These are phyloP conservation scores for Lithohypha guttulata DNA, from an alignment of 2,329 filamentous ascomycete genomes.

Conservation along the genomic window DNA sequence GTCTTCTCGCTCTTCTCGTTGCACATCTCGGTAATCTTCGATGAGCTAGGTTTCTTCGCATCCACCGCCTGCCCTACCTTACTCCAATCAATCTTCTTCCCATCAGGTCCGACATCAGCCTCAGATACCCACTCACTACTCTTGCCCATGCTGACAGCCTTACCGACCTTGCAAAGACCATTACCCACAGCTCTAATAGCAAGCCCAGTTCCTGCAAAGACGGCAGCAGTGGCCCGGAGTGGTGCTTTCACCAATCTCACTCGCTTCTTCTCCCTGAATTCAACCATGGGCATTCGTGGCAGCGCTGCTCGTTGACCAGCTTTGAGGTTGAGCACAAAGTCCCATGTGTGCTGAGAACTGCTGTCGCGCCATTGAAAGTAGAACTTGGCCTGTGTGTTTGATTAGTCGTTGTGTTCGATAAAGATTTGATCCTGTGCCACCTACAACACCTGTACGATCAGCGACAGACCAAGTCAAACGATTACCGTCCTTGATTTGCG, in stretches of 20 bases:
- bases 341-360: constrained; percentile 18
- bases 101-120: constrained; percentile 12
- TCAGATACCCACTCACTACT: constrained; percentile 15
- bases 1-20: constrained; percentile 15
- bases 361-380: constrained; percentile 20
- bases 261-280: constrained; percentile 15
- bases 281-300: constrained; percentile 18
- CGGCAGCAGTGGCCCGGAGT: constrained; percentile 13
- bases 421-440: constrained; percentile 9
- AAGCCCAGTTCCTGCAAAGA: constrained; percentile 12
- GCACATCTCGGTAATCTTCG: constrained; percentile 13
- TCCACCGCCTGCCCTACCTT: constrained; percentile 9
- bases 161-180: constrained; percentile 15
- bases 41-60: constrained; percentile 2
- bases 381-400: constrained; percentile 17
- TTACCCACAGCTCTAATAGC: constrained; percentile 12
- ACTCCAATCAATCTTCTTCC: constrained; percentile 14
- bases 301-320: constrained; percentile 18
- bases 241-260: constrained; percentile 16
- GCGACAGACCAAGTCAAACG: constrained; percentile 17
- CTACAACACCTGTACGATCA: constrained; percentile 18
- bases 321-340: constrained; percentile 17
- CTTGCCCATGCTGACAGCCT: constrained; percentile 15
- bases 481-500: constrained; percentile 13
- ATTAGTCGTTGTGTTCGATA: not conserved